Base-by-base conservation (phyloP, 768 basidiomycete species). In the Suillus placidus region DNA sequence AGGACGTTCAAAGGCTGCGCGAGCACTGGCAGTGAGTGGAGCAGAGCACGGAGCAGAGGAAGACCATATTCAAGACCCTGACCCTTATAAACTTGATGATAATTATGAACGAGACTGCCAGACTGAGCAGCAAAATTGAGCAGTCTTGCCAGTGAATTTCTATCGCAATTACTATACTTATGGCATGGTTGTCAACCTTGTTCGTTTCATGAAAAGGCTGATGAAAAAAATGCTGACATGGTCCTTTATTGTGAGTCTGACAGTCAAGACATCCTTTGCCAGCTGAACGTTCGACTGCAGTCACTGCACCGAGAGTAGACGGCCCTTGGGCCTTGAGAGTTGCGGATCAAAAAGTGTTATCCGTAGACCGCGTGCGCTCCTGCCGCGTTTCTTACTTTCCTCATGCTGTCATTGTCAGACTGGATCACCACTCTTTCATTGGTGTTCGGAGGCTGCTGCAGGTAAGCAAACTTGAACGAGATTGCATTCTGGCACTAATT, bases 401-500 rank as follows among this genome's bases (percentile, higher is more conserved):
- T 45, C 57, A 69, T 71, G 71, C 23, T 72, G 51, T 70, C 72
- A 45, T 4, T 32, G 38, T 67, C 74, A 14, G 76, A 76, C 38
- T 95, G 91, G 92, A 63, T 83, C 9, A 77, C 87, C 12, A 88
- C 93, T 0, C 74, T 96, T 32, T 79, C 87, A 1, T 80, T 95
- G 26, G 85, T 95, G 12, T 96, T 97, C 72, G 94, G 94, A 2
- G 95, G 95, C 1, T 97, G 95, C 77, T 97, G 95, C 82, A 88
- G 89, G 84, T 85, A 72, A 45, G 73, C 77, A 6, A 68, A 64
- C 57, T 42, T 7, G 30, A 7, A 38, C 13, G 16, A 65, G 68
- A 52, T 16, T 58, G 62, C 60, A 34, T 60, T 14, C 43, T 47
- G 14, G 20, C 12, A 62, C 30, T 34, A 10, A 67, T 32, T 54